phyloP scores from a whole-genome alignment of 2,329 filamentous ascomycete species.

The Alternaria dauci region DNA sequence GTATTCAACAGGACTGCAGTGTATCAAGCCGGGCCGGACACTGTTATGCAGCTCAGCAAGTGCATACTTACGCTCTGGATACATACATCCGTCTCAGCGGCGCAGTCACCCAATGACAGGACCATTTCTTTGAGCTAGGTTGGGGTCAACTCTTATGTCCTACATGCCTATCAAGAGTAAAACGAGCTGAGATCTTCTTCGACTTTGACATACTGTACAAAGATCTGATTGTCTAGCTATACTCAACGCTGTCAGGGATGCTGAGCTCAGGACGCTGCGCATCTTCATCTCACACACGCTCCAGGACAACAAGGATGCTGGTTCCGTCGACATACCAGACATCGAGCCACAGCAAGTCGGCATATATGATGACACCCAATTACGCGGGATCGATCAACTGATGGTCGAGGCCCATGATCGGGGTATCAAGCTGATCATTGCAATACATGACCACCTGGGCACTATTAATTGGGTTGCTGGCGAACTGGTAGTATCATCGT shows the following conservation, averaged over 20 bases:
- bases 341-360: conserved; percentile 8
- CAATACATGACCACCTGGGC: conserved; percentile 17
- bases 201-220: background rate
- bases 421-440: conserved; percentile 15
- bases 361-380: conserved; percentile 13
- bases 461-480: conserved; percentile 15
- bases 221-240: background rate
- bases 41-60: background rate
- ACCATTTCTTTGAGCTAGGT: background rate
- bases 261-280: conserved; percentile 14
- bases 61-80: background rate
- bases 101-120: background rate
- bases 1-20: background rate
- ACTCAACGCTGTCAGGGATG: conserved; percentile 12
- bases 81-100: background rate
- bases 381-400: conserved; percentile 12
- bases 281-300: conserved; percentile 15
- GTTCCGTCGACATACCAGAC: conserved; percentile 15
- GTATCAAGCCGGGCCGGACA: background rate
- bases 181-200: background rate
- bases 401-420: conserved; percentile 8
- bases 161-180: conserved; percentile 1
- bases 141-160: background rate
- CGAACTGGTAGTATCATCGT: conserved; percentile 2
- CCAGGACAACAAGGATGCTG: conserved; percentile 14